These are phyloP conservation scores for Allomyces macrogynus DNA, from an alignment of 192 early-diverging fungal genomes.

Conservation along the genomic window DNA sequence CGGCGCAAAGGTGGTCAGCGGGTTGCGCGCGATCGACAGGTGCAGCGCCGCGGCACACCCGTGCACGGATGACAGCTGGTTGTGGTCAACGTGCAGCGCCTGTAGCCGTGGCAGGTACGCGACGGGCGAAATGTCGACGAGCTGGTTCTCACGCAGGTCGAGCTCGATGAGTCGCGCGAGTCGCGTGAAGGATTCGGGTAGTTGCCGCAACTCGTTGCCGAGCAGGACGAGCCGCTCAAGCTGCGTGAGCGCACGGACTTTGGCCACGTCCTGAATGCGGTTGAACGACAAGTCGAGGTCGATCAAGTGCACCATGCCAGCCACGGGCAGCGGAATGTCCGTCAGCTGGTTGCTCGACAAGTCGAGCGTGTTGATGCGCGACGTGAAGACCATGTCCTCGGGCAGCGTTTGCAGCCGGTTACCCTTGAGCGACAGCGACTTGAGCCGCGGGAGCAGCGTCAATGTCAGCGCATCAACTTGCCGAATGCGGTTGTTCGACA, in stretches of 20 bases:
- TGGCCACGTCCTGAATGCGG: conserved; percentile 47
- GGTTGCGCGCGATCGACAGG: conserved; percentile 47
- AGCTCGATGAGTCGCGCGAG: conserved; percentile 43
- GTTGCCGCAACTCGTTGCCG: conserved; percentile 54
- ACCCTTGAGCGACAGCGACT: conserved; percentile 41
- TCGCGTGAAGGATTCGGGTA: conserved; percentile 38
- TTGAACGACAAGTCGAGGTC: conserved; percentile 68
- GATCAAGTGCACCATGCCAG: conserved; percentile 30
- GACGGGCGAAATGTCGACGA: conserved; percentile 44
- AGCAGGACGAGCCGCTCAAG: conserved; percentile 40
- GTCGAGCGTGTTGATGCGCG: conserved; percentile 37
- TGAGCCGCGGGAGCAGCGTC: conserved; percentile 31
- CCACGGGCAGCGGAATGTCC: conserved; percentile 42
- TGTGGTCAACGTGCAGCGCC: conserved; percentile 47
- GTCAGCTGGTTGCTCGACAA: conserved; percentile 65
- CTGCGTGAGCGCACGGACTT: conserved; percentile 39
- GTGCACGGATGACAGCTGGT: conserved; percentile 40
- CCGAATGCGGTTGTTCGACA: conserved; percentile 53
- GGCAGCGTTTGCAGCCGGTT: conserved; percentile 58
- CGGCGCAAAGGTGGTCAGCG: conserved; percentile 40
- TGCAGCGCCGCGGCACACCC: conserved; percentile 33
- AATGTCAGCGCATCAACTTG: conserved; percentile 44
- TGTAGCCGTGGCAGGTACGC: conserved; percentile 34
- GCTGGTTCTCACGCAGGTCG: conserved; percentile 57
- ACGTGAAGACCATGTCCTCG: conserved; percentile 31